phyloP scores from a whole-genome alignment of 306 rosid genomes.

The Vachellia pachyceras region DNA sequence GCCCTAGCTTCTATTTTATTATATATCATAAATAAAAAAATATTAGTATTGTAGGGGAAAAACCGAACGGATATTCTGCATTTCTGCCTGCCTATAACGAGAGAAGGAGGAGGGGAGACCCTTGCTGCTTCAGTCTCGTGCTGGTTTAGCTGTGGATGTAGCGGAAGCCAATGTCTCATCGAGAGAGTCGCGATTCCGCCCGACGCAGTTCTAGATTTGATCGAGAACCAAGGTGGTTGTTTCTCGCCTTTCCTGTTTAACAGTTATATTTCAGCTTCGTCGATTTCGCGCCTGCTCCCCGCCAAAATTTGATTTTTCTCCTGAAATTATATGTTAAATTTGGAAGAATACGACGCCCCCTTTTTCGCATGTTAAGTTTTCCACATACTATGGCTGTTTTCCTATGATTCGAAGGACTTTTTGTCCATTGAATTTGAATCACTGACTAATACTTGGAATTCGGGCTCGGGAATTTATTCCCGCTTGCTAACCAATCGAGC shows the following conservation, averaged over 20 bases:
- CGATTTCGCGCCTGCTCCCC: not conserved
- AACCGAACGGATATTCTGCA: no score
- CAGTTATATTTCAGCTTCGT: not conserved
- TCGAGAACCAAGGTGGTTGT: conserved; percentile 71
- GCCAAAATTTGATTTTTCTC: not conserved
- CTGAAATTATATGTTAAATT: not conserved
- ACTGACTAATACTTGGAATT: not conserved
- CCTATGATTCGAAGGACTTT: not conserved
- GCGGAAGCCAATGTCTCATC: conserved; percentile 64
- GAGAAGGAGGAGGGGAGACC: not conserved
- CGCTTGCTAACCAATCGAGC: not conserved
- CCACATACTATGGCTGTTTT: not conserved
- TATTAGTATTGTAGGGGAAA: no score
- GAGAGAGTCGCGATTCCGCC: conserved; percentile 66
- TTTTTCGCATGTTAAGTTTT: not conserved
- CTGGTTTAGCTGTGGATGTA: not conserved
- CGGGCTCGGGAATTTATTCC: not conserved
- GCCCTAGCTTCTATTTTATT: no score
- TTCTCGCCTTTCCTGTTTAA: not conserved
- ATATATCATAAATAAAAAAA: no score
- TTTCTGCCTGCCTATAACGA: no score
- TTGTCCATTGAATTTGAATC: not conserved
- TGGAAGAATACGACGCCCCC: not conserved
- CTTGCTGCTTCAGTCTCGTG: not conserved
- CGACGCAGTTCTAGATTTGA: conserved; percentile 79